Percentiles rank a stretch among this genome's conserved stretches.
Conservation (phyloP, 2,329 filamentous ascomycete genomes). For the Fusarium brachygibbosum region DNA sequence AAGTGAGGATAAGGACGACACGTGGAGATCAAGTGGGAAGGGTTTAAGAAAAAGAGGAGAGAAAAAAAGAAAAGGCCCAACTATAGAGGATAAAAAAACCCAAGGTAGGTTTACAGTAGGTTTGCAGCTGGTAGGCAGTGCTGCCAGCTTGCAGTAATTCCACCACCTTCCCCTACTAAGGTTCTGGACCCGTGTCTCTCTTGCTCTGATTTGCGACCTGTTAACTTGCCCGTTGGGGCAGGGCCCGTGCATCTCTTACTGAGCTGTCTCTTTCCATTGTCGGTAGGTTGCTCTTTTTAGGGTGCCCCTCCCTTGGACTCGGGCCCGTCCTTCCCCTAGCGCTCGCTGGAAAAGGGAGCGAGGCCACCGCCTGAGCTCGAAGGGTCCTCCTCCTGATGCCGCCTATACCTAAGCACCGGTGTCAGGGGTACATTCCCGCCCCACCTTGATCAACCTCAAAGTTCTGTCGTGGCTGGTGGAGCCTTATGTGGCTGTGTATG, state of each 20-base stretch:
- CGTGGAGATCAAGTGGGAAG: conserved; percentile 36
- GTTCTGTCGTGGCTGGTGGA: conserved; percentile 11
- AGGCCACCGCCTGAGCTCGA: conserved; percentile 5
- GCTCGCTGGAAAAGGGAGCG: conserved; percentile 28
- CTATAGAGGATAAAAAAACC: conserved; percentile 26
- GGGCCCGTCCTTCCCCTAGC: conserved; percentile 43
- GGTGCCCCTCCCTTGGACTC: conserved; percentile 35
- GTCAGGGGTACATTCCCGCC: conserved; percentile 30
- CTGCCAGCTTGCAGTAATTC: conserved; percentile 39
- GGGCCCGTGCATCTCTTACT: conserved; percentile 43
- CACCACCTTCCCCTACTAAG: conserved; percentile 45
- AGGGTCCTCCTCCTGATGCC: conserved; percentile 10
- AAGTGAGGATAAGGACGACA: conserved; percentile 35
- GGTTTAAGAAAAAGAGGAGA: conserved; percentile 26
- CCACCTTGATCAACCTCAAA: conserved; percentile 20
- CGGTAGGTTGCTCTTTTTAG: conserved; percentile 25
- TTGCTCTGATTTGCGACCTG: conserved; percentile 41
- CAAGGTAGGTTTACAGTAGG: conserved; percentile 24
- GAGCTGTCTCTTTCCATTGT: conserved; percentile 28
- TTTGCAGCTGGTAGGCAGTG: conserved; percentile 23
- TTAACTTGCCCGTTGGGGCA: conserved; percentile 42
- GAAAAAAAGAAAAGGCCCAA: conserved; percentile 34
- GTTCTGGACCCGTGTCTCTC: conserved; percentile 47
- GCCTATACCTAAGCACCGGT: background rate
- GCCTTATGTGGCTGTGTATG: background rate